These are phyloP conservation scores for Plasmodium inui DNA, from an alignment of 169 alveolate species.

Conservation along the genomic window DNA sequence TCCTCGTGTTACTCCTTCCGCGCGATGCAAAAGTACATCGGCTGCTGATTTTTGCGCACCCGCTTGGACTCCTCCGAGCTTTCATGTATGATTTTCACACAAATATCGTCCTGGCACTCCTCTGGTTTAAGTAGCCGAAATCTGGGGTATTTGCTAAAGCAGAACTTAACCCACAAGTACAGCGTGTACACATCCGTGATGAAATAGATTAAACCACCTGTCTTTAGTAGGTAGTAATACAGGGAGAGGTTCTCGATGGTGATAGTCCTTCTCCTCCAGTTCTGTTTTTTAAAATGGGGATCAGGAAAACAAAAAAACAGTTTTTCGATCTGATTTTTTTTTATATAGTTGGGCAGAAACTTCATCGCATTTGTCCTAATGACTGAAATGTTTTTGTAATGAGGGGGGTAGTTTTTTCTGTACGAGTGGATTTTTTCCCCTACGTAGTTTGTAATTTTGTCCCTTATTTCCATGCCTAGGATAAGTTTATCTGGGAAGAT, in stretches of 20 bases:
- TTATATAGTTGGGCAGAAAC: slow-evolving; percentile 88
- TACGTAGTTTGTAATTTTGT: slow-evolving; percentile 90
- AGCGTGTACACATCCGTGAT: slow-evolving; percentile 91
- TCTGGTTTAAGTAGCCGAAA: slow-evolving; percentile 76
- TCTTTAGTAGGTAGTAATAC: slow-evolving; percentile 81
- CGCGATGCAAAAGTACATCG: slow-evolving; percentile 76
- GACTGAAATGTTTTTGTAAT: slow-evolving; percentile 85
- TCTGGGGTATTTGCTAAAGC: slow-evolving; percentile 77
- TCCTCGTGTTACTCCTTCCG: slow-evolving; percentile 12
- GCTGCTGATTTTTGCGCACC: slow-evolving; percentile 75
- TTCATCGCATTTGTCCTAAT: slow-evolving; percentile 91
- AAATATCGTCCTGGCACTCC: slow-evolving; percentile 73
- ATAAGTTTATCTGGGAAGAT: slow-evolving; percentile 81
- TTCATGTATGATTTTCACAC: slow-evolving; percentile 75
- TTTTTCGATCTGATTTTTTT: slow-evolving; percentile 85
- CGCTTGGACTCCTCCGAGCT: slow-evolving; percentile 79
- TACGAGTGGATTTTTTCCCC: slow-evolving; percentile 88
- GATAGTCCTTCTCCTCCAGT: slow-evolving; percentile 90
- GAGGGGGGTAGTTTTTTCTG: slow-evolving; percentile 76
- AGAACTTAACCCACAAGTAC: slow-evolving; percentile 83
- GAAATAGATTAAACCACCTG: slow-evolving; percentile 80
- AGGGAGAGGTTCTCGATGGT: slow-evolving; percentile 82
- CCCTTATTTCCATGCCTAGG: slow-evolving; percentile 92
- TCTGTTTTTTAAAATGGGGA: slow-evolving; percentile 91
- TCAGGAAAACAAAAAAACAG: slow-evolving; percentile 93